Evolutionary conservation across 495 filamentous ascomycete species (phyloP), one percentile per base, ranked within the genome.

Genomic region (Polyplosphaeria fusca): DNA sequence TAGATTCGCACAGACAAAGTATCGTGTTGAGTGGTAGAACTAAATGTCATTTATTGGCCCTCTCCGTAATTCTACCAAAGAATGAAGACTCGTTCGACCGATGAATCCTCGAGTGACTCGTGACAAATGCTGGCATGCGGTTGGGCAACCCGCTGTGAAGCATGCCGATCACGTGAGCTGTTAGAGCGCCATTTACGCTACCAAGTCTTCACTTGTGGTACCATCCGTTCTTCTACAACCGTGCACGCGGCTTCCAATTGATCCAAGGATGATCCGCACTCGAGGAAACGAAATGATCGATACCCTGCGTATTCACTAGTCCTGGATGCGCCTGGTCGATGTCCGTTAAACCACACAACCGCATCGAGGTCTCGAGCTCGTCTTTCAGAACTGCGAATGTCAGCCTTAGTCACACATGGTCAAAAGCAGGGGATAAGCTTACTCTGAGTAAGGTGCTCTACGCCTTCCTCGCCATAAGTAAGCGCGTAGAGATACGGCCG

Each of bases 401-500:
- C 9, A 5, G 9, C 12, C 12, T 52, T 24, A 59, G 39, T 19
- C 4, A 26, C 19, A 24, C 11, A 5, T 3, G 1, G 14, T 25
- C 22, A 32, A 42, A 45, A 2, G n/a, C 25, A 11, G 5, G 3
- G 9, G 22, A 4, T 2, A 13, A 23, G 47, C 55, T 38, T 53
- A 59, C 55, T 53, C 22, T 60, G 23, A 11, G 30, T 60, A 12
- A 60, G 32, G 24, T 60, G 57, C 20, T 59, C 55, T 20, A 52
- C 48, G 11, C 56, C 56, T 27, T 48, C 56, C 14, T 42, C n/a
- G 4, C 49, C 56, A 47, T 53, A 60, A 14, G 28, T 28, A n/a
- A 47, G 18, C 9, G 56, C 39, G 27, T 86, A 98, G 64, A 98
- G 69, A 79, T 96, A 96, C 3, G 93, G 93, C 12, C 93, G 76